phyloP scores from a whole-genome alignment of 805 yeast species.

The Debaryomyces prosopidis region DNA sequence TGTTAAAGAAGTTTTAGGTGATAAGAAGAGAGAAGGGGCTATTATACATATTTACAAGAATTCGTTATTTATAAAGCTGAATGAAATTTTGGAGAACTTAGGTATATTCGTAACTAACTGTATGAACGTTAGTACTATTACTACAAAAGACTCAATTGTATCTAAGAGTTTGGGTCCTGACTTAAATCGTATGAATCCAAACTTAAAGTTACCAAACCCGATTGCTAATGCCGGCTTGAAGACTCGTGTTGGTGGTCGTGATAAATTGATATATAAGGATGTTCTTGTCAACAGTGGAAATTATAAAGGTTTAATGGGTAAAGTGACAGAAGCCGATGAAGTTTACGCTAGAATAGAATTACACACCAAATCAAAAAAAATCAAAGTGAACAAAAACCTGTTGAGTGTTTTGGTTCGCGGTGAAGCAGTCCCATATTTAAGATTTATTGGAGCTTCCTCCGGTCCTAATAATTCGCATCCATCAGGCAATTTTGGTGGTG shows the following conservation, averaged over 20 bases:
- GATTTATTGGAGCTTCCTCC: conserved; percentile 59
- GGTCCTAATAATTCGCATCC: conserved; percentile 4
- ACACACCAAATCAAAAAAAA: conserved; percentile 87
- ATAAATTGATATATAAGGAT: conserved; percentile 75
- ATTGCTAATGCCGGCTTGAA: conserved; percentile 43
- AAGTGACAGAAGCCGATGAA: conserved; percentile 91
- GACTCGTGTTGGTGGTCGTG: conserved; percentile 69
- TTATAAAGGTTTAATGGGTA: conserved; percentile 92
- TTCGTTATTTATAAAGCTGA: conserved; percentile 75
- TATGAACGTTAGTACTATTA: conserved; percentile 74
- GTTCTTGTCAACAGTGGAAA: conserved; percentile 90
- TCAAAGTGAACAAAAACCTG: conserved; percentile 78
- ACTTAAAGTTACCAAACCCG: conserved; percentile 60
- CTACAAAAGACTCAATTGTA: conserved; percentile 75
- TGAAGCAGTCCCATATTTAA: conserved; percentile 72
- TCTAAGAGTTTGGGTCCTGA: conserved; percentile 62
- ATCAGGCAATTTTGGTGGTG: conserved; percentile 2
- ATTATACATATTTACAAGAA: conserved; percentile 85
- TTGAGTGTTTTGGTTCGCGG: conserved; percentile 73
- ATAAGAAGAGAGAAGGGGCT: conserved; percentile 78
- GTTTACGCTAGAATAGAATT: conserved; percentile 88
- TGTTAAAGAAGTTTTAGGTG: conserved; percentile 72
- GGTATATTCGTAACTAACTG: conserved; percentile 88
- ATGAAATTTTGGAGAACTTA: conserved; percentile 76
- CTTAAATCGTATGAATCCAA: conserved; percentile 86